phyloP scores from a whole-genome alignment of 768 basidiomycete species.

The Amanita pseudoporphyria region DNA sequence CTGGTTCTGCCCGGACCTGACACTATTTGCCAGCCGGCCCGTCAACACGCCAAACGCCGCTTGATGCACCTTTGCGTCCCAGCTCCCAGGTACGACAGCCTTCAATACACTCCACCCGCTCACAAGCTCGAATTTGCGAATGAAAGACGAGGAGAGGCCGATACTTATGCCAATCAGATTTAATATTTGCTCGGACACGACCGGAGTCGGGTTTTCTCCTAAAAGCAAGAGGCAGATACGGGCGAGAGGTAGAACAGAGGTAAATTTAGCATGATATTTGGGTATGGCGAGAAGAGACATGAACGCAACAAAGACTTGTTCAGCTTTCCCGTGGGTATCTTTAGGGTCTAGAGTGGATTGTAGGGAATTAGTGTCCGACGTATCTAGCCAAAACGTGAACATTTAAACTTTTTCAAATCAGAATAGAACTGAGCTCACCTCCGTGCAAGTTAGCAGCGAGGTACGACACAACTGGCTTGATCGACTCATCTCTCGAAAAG shows the following conservation, averaged over 20 bases:
- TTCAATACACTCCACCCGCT: slow-evolving; percentile 78
- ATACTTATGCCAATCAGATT: slow-evolving; percentile 49
- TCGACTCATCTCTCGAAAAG: slow-evolving; percentile 64
- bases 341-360: slow-evolving; percentile 43
- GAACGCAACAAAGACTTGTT: slow-evolving; percentile 56
- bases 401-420: not conserved
- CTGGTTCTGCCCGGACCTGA: not conserved
- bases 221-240: slow-evolving; percentile 75
- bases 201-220: slow-evolving; percentile 59
- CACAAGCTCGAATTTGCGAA: slow-evolving; percentile 74
- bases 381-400: not conserved
- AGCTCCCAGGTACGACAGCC: slow-evolving; percentile 53
- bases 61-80: slow-evolving; percentile 60
- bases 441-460: slow-evolving; percentile 72
- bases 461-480: slow-evolving; percentile 83
- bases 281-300: slow-evolving; percentile 51
- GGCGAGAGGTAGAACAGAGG: slow-evolving; percentile 62
- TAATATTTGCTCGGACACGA: slow-evolving; percentile 51
- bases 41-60: slow-evolving; percentile 64
- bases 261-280: slow-evolving; percentile 58
- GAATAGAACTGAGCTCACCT: slow-evolving; percentile 29
- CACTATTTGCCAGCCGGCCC: slow-evolving; percentile 24
- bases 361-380: slow-evolving; percentile 28
- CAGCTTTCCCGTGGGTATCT: slow-evolving; percentile 48
- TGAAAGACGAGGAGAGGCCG: slow-evolving; percentile 50